A percentile compares a stretch with the other conserved stretches of the same genome.
Conservation (phyloP, 169 alveolate genomes). For the Eimeria sp. region DNA sequence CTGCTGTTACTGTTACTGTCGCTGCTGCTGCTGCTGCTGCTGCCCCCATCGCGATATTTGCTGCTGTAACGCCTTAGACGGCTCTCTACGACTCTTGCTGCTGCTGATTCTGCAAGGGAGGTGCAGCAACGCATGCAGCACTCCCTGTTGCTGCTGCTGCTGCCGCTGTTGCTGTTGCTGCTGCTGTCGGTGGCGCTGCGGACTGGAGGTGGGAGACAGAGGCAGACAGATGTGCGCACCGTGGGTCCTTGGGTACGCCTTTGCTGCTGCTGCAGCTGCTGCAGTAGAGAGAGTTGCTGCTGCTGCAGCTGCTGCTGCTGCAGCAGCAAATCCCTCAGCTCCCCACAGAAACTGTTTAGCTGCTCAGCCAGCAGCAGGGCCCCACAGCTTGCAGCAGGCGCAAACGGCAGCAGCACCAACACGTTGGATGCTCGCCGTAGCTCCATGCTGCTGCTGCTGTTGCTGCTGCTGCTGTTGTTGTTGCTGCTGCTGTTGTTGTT, state of each 20-base stretch:
- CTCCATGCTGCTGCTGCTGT: slow-evolving; percentile 48
- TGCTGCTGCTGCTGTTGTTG: not conserved
- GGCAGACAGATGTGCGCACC: not conserved
- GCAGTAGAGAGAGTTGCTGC: not conserved
- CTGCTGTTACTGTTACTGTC: not conserved
- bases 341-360: not conserved
- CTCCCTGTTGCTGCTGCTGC: slow-evolving; percentile 50
- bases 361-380: slow-evolving; percentile 17
- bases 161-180: slow-evolving; percentile 19
- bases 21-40: slow-evolving; percentile 57
- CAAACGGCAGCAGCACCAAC: slow-evolving; percentile 58
- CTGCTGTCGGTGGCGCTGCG: slow-evolving; percentile 9
- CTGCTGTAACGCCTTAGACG: slow-evolving; percentile 22
- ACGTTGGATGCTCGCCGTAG: slow-evolving; percentile 12
- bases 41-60: not conserved
- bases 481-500: not conserved
- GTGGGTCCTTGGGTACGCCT: not conserved
- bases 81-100: not conserved
- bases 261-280: slow-evolving; percentile 54
- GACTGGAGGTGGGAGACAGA: slow-evolving; percentile 43
- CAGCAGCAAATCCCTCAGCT: not conserved
- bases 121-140: slow-evolving; percentile 23
- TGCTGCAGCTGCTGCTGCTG: slow-evolving; percentile 48
- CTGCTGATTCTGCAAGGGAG: slow-evolving; percentile 41
- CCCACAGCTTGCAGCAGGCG: slow-evolving; percentile 18